Evolutionary conservation across 2,329 filamentous ascomycete species (phyloP), one percentile per base, ranked within the genome.

Genomic region (Colletotrichum sp.): DNA sequence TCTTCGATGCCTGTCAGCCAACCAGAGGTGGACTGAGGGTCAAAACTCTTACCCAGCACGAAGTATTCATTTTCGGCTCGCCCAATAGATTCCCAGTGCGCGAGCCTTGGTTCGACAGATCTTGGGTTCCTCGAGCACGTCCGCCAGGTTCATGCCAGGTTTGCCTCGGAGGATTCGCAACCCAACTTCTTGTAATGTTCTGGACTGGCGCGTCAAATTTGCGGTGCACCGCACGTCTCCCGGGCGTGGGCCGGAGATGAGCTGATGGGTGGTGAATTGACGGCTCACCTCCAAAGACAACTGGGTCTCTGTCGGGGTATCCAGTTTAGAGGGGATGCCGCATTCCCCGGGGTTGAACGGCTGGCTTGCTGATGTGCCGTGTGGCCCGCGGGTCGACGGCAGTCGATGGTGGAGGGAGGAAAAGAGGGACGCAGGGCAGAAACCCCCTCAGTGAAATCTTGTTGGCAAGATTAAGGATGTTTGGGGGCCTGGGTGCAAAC

Each of bases 401-500:
- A 48, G 61, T 68, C 34, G 43, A 34, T 59, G 70, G 59, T 65
- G 65, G 34, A 64, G 64, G 57, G 18, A 61, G 34, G 32, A 68
- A 52, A 72, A 67, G 63, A 63, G 72, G 36, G 55, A 34, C 55
- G 63, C 61, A 43, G 69, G 70, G 43, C 64, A 65, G 21, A 73
- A 68, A 75, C 69, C 28, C 16, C 26, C 70, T 75, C 57, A 73
- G 36, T 7, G 9, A 36, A 65, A 65, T 57, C 48, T 75, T 57
- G 21, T 18, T 30, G 21, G 16, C 72, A 64, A 73, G 36, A 75
- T 75, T 75, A 69, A 75, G 70, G 70, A 36, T 60, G 70, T 73
- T 68, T 64, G 34, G 43, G 34, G 34, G 61, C 43, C 64, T 48
- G 57, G 70, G 28, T 32, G 28, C 55, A 68, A 73, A 65, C 70